Evolutionary conservation across 1,139 yeast genomes (phyloP).

Genomic region (Kazachstania sp.): DNA sequence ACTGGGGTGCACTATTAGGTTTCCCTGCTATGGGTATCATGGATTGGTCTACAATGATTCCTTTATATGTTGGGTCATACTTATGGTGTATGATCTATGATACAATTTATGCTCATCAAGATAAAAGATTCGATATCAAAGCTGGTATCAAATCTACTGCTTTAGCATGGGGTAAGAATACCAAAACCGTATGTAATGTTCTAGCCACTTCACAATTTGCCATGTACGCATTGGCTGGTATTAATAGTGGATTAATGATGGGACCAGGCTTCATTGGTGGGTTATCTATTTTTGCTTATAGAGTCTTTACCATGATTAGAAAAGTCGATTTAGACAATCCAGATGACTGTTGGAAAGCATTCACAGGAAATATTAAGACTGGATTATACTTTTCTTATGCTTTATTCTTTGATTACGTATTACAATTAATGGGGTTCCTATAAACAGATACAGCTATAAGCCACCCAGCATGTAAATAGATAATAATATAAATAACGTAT

Average conservation of each 20-base stretch:
- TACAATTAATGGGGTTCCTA: conserved; percentile 31
- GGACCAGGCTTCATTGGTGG: conserved; percentile 78
- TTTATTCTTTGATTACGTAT: conserved; percentile 61
- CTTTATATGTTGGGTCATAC: conserved; percentile 68
- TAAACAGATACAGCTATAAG: conserved; percentile 5
- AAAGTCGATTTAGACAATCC: conserved; percentile 75
- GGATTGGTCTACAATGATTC: conserved; percentile 63
- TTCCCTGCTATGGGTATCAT: conserved; percentile 94
- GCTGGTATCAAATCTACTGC: conserved; percentile 97
- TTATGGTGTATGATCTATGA: conserved; percentile 96
- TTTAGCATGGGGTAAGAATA: conserved; percentile 76
- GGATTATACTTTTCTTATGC: conserved; percentile 78
- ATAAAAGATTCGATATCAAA: conserved; percentile 71
- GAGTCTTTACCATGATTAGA: conserved; percentile 58
- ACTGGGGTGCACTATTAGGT: conserved; percentile 93
- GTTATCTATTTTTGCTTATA: conserved; percentile 56
- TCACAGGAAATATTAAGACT: conserved; percentile 66
- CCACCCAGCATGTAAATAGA: background rate
- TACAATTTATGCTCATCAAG: conserved; percentile 96
- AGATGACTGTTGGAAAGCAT: conserved; percentile 71
- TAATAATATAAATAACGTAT: background rate
- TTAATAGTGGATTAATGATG: conserved; percentile 54
- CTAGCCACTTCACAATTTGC: conserved; percentile 61
- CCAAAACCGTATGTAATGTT: conserved; percentile 59
- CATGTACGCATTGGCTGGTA: conserved; percentile 60